These are phyloP conservation scores for Lobosporangium transversale DNA, from an alignment of 192 early-diverging fungal species.

Conservation along the genomic window DNA sequence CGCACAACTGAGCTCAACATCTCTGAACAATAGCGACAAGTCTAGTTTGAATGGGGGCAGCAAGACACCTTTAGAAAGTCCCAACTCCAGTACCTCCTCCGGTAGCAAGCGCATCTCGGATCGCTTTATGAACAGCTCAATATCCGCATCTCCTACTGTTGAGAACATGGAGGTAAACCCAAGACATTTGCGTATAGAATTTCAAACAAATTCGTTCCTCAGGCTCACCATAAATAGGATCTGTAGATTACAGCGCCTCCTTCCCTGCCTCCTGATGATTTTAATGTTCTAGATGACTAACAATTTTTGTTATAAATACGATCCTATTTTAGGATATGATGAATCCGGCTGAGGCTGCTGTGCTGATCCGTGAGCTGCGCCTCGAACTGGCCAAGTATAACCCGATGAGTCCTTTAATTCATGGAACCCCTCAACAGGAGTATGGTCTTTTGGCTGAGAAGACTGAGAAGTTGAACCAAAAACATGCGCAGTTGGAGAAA, in stretches of 20 bases:
- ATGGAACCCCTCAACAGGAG: slow-evolving; percentile 36
- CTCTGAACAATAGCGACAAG: slow-evolving; percentile 7
- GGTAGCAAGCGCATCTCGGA: slow-evolving; percentile 6
- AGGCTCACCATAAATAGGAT: too few relatives aligned
- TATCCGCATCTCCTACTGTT: slow-evolving; percentile 1
- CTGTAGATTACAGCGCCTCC: too few relatives aligned
- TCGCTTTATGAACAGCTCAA: slow-evolving; percentile 4
- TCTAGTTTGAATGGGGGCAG: slow-evolving; percentile 5
- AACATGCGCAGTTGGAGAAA: slow-evolving; percentile 39
- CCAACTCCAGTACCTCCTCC: not conserved
- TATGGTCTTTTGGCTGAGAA: slow-evolving; percentile 19
- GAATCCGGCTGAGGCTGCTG: slow-evolving; percentile 14
- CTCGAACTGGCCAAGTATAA: slow-evolving; percentile 43
- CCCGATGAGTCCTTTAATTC: slow-evolving; percentile 37
- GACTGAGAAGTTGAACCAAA: slow-evolving; percentile 26
- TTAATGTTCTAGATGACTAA: not conserved
- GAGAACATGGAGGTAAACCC: slow-evolving; percentile 12
- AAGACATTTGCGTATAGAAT: not conserved
- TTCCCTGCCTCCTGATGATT: not conserved
- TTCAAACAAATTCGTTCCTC: slow-evolving; percentile 3
- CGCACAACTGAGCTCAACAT: slow-evolving; percentile 28
- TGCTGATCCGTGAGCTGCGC: slow-evolving; percentile 33
- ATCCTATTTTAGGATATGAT: slow-evolving; percentile 16
- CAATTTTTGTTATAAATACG: not conserved
- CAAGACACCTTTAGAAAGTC: slow-evolving; percentile 14